Evolutionary conservation across 2,329 filamentous ascomycete genomes (phyloP).

Genomic region (Calonectria hawksworthii): DNA sequence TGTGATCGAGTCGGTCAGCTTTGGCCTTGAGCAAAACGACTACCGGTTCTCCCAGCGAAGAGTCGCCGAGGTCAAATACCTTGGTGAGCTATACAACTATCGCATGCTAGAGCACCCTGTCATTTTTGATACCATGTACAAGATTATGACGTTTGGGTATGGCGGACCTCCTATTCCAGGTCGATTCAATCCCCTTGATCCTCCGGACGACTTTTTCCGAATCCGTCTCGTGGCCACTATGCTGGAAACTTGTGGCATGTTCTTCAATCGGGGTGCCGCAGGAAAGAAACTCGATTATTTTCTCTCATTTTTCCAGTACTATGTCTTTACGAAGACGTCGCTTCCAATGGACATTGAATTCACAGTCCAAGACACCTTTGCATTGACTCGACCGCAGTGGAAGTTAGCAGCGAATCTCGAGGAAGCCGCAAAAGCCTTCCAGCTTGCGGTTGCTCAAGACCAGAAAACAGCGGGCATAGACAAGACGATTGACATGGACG

Average conservation of each 20-base stretch:
- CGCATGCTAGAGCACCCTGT: constrained; percentile 96
- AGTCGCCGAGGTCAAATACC: constrained; percentile 95
- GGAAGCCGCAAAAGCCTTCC: constrained; percentile 87
- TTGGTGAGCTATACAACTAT: constrained; percentile 97
- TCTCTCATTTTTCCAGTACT: constrained; percentile 97
- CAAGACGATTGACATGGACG: constrained; percentile 78
- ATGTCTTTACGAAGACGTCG: constrained; percentile 89
- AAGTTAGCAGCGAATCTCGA: constrained; percentile 85
- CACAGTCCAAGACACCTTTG: constrained; percentile 92
- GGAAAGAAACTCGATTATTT: constrained; percentile 99
- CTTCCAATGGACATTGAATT: constrained; percentile 98
- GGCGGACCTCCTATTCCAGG: constrained; percentile 85
- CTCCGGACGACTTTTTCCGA: constrained; percentile 95
- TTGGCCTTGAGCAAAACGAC: constrained; percentile 94
- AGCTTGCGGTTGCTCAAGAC: constrained; percentile 89
- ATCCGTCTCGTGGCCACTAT: constrained; percentile 91
- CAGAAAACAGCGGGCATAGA: constrained; percentile 85
- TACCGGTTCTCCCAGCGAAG: constrained; percentile 97
- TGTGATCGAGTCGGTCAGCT: constrained; percentile 86
- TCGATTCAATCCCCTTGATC: constrained; percentile 81
- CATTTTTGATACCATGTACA: constrained; percentile 95
- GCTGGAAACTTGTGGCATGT: constrained; percentile 95
- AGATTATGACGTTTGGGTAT: constrained; percentile 93
- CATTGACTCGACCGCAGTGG: constrained; percentile 90
- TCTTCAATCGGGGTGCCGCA: constrained; percentile 92